Evolutionary conservation across 2,329 filamentous ascomycete species (phyloP), one percentile per base, ranked within the genome.

Genomic region (Cryphonectria nitschkei): DNA sequence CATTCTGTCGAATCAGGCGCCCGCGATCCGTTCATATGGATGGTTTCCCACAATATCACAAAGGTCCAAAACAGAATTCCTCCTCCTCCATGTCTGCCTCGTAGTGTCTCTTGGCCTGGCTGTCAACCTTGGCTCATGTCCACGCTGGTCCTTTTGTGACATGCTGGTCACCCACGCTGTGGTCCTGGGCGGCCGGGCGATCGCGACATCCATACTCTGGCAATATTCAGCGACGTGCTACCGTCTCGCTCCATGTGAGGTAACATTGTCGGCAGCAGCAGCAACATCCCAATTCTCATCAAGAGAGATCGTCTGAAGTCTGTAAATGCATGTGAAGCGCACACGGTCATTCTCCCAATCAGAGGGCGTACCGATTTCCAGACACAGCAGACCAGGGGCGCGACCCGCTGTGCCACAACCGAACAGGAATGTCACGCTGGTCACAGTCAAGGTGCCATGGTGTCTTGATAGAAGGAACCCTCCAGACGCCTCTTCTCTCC

Each of bases 81-180:
- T 41, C 16, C 37, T 39, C 58, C 32, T 62, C 39, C 46, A 9
- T n/a, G n/a, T 16, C 16, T 7, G 6, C 26, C 52, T 56, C 26
- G 52, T 60, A 32, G 56, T 34, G 26, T 22, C 32, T 34, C 16
- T 34, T 60, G 58, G 58, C 58, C 19, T 61, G 16, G 32, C 58
- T 39, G 32, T 61, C 58, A 61, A 61, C 58, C 58, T 52, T 32
- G 63, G 26, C 63, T 46, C 63, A 29, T 19, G 14, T 16, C 32
- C 6, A 34, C 14, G 39, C 9, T 34, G 63, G 63, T 65, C 63
- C 41, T 50, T 65, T 65, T 65, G 63, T 52, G 13, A 34, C 63
- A 65, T 64, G 37, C 41, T 64, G 61, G 61, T 64, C n/a, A 19
- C 6, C 32, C 34, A 64, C 14, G 16, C 22, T 64, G 34, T 39